phyloP scores from a whole-genome alignment of 345 rosid species.

The Populus deltoides region DNA sequence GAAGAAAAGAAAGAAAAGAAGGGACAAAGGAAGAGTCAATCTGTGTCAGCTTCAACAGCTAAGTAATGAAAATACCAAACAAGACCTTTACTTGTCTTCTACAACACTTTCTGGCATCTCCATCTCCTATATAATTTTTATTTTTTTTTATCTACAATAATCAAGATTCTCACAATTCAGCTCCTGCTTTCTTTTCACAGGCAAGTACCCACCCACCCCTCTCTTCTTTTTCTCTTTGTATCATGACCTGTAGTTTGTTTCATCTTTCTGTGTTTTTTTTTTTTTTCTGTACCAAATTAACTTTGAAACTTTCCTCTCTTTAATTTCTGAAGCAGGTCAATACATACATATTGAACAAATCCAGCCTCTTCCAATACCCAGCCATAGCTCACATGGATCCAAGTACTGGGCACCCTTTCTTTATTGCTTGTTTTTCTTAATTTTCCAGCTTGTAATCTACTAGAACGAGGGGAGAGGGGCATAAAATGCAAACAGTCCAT shows the following conservation, averaged over 20 bases:
- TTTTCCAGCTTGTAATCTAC: too few relatives aligned
- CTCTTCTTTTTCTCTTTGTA: background rate
- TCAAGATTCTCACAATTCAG: background rate
- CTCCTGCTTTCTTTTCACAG: background rate
- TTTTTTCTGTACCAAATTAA: too few relatives aligned
- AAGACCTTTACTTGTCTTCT: constrained; percentile 1
- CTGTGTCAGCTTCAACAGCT: background rate
- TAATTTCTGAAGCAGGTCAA: constrained; percentile 18
- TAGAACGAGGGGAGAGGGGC: too few relatives aligned
- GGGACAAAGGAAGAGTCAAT: background rate
- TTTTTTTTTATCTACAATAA: background rate
- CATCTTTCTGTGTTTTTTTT: background rate
- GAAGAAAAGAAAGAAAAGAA: background rate
- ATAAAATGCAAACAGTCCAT: too few relatives aligned
- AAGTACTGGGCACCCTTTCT: constrained; percentile 15
- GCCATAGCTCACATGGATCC: constrained; percentile 29
- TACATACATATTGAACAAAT: background rate
- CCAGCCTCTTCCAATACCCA: background rate
- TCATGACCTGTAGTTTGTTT: background rate
- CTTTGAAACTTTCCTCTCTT: background rate
- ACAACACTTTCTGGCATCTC: too few relatives aligned
- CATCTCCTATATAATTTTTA: background rate
- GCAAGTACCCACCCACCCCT: background rate
- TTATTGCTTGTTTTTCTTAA: too few relatives aligned
- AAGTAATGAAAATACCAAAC: background rate